Conservation (phyloP, 1,139 yeast species). For the Pichia sp. region DNA sequence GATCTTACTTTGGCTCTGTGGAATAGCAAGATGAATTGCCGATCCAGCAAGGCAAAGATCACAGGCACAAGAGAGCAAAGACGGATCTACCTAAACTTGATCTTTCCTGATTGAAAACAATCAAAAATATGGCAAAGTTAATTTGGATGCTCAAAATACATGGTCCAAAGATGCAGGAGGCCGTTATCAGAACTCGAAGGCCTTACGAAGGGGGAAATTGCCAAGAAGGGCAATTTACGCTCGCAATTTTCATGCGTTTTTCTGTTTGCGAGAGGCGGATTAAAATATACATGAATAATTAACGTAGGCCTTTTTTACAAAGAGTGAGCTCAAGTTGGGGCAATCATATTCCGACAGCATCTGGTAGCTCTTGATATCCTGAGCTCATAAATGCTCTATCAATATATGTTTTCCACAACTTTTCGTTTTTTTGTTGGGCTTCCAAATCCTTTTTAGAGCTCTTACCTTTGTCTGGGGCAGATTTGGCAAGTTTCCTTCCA, state of each 20-base stretch:
- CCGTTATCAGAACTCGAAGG: not conserved
- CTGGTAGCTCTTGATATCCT: conserved; percentile 50
- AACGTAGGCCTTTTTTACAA: too few relatives aligned
- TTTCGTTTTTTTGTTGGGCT: conserved; percentile 23
- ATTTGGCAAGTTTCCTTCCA: conserved; percentile 49
- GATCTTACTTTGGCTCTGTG: not conserved
- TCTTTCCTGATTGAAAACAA: not conserved
- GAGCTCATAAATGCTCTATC: conserved; percentile 57
- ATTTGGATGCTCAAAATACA: too few relatives aligned
- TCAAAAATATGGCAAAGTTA: too few relatives aligned
- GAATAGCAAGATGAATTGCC: not conserved
- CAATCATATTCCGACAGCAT: conserved; percentile 17
- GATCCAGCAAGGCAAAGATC: not conserved
- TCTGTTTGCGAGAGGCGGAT: too few relatives aligned
- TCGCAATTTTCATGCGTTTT: not conserved
- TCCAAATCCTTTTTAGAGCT: not conserved
- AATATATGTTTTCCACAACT: conserved; percentile 41
- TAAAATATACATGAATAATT: too few relatives aligned
- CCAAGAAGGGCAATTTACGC: conserved; percentile 3
- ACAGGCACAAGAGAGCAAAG: not conserved
- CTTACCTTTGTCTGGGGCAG: conserved; percentile 30
- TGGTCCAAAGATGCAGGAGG: not conserved
- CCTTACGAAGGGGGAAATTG: not conserved
- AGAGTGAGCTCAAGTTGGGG: too few relatives aligned
- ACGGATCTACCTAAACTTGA: not conserved